Conservation (phyloP, 2,329 filamentous ascomycete genomes). For the Aspergillus fumigatus region DNA sequence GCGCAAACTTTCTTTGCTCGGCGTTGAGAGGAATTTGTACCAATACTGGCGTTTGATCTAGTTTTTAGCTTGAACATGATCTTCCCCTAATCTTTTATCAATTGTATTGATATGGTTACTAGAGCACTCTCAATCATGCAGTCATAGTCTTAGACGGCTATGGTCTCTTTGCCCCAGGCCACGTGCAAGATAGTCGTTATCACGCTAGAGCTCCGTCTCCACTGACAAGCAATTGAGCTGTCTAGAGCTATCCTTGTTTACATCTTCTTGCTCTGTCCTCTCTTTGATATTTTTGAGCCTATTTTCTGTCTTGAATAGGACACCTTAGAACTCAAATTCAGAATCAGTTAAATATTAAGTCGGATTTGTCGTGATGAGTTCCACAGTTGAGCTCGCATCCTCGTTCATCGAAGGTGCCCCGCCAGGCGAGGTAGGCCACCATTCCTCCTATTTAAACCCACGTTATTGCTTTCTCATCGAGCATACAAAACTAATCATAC, state of each 20-base stretch:
- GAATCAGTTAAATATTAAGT: background rate
- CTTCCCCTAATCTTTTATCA: background rate
- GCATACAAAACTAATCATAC: slow-evolving; percentile 11
- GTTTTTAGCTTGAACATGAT: background rate
- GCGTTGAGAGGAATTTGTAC: background rate
- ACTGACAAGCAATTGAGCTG: slow-evolving; percentile 12
- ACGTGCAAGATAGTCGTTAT: slow-evolving; percentile 17
- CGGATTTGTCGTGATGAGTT: slow-evolving; percentile 32
- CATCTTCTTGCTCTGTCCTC: background rate
- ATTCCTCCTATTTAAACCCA: slow-evolving; percentile 10
- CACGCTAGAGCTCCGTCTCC: slow-evolving; percentile 16
- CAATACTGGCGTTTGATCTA: background rate
- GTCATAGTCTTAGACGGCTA: background rate
- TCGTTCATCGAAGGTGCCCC: slow-evolving; percentile 92
- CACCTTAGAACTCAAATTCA: background rate
- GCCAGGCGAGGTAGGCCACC: slow-evolving; percentile 75
- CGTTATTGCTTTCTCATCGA: background rate
- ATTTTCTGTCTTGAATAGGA: background rate
- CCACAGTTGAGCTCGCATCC: slow-evolving; percentile 60
- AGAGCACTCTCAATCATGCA: background rate
- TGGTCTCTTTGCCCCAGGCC: slow-evolving; percentile 1
- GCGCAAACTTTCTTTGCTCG: background rate
- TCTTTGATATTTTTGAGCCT: background rate
- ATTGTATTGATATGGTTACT: background rate
- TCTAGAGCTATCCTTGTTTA: slow-evolving; percentile 4